Percentiles rank a stretch among this genome's conserved stretches.
phyloP scores from a whole-genome alignment of 1,139 yeast genomes.

The Debaryomyces subglobosus region DNA sequence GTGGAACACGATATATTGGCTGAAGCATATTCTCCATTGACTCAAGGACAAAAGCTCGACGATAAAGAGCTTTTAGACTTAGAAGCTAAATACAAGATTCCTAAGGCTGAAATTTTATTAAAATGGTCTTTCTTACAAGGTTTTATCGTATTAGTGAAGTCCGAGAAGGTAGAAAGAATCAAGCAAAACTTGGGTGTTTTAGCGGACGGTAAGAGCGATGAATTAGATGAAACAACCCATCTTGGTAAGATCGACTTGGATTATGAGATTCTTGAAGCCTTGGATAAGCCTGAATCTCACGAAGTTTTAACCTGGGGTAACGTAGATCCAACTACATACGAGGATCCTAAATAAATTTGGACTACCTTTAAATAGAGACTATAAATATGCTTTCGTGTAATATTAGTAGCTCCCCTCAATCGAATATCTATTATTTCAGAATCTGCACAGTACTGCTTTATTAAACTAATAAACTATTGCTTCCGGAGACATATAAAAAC shows the following conservation, averaged over 20 bases:
- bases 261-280: conserved; percentile 29
- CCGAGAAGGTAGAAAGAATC: conserved; percentile 54
- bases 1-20: conserved; percentile 46
- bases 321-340: conserved; percentile 20
- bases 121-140: conserved; percentile 54
- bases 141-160: conserved; percentile 72
- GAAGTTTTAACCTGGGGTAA: conserved; percentile 35
- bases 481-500: no score
- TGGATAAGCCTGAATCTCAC: conserved; percentile 38
- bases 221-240: conserved; percentile 25
- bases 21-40: conserved; percentile 74
- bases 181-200: conserved; percentile 38
- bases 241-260: conserved; percentile 41
- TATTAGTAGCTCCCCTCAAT: background rate
- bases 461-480: background rate
- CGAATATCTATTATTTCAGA: background rate
- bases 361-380: background rate
- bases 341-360: conserved; percentile 6
- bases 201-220: conserved; percentile 31
- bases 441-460: no score
- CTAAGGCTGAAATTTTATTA: conserved; percentile 33
- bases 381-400: background rate
- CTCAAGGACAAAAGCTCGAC: conserved; percentile 57
- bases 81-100: conserved; percentile 25
- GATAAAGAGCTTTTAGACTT: conserved; percentile 50